Base-by-base conservation (phyloP, 2,329 filamentous ascomycete species). In the Colletotrichum sp. region DNA sequence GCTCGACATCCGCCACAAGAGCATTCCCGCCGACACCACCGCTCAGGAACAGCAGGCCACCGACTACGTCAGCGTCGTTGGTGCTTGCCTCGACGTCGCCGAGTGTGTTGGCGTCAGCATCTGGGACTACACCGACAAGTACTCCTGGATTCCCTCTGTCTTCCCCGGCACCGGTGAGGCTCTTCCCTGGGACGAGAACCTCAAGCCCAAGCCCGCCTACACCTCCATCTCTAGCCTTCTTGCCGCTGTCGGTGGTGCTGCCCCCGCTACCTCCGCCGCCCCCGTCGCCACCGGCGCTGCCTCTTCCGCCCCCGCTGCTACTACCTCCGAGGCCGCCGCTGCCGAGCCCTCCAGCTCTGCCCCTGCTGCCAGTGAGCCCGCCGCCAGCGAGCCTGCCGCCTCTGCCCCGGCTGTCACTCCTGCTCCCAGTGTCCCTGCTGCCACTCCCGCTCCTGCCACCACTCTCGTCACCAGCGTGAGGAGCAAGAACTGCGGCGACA, bases 1-100 rank as follows among this genome's bases (percentile, higher is more conserved):
- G 80, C 81, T 90, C 18, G 88, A 90, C 78, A 76, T 92, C 73
- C 85, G 90, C 55, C 86, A 88, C 66, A 80, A 80, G n/a, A 80
- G 78, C 15, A 81, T 90, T 34, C 89, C 90, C 1, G 81, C 86
- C 7, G 85, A 82, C 8, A 79, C 81, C 5, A 79, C 83, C 6
- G 84, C 84, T 67, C 80, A 86, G 32, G 79, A 83, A 26, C 83
- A 87, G 75, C 90, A 92, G 82, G 85, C 86, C 0, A 78, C 76
- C 12, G 86, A 88, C 64, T 91, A 90, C 76, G 84, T 80, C 10
- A 71, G 77, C n/a, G 81, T 81, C 2, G 81, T 85, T 6, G 80
- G 79, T 24, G 80, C 81, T 8, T 85, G 83, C 70, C 68, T 85
- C 30, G 81, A 82, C 30, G 64, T 75, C 16, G 34, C 76, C 34